Base-by-base conservation (phyloP, 441 rosid genomes). In the Hura crepitans region DNA sequence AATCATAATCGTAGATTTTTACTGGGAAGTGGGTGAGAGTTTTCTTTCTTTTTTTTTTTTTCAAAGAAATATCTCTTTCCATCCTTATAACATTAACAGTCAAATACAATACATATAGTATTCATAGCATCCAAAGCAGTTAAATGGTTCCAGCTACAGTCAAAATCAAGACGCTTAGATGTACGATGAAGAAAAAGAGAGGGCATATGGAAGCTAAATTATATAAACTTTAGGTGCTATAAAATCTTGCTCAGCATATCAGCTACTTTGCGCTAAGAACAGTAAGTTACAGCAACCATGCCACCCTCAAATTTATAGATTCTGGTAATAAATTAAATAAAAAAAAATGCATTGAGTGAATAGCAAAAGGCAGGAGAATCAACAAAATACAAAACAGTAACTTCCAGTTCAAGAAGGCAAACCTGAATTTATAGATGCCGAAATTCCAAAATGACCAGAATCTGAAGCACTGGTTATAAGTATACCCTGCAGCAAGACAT, bases 371-470 rank as follows among this genome's bases (percentile, higher is more conserved):
- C 20, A n/a, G 23, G 15, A 18, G 4, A 50, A 17, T 25, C 37
- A 59, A 31, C 62, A 54, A n/a, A 33, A 13, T 49, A 12, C 46
- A 56, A 20, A 15, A 47, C 11, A 27, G 47, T 11, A 7, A 37
- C 22, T 65, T 58, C 66, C 64, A 61, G 30, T 27, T 45, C 30
- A 49, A 62, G 64, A 56, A 62, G 50, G 54, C 68, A 64, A 65
- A 82, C 87, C 87, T 75, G 85, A 66, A 81, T 86, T 84, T 33
- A 74, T 57, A 13, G 76, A 70, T 73, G 77, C 82, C 18, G 83
- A 74, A 39, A 79, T 11, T 75, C 85, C 92, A 50, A 81, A 67
- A 51, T 76, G 80, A 74, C 75, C 74, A 22, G 86, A 45, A 72
- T 83, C 87, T 22, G 75, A 70, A 49, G 77, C 61, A 66, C 66